Conservation (phyloP, 345 rosid species). For the Erodium maritimum region DNA sequence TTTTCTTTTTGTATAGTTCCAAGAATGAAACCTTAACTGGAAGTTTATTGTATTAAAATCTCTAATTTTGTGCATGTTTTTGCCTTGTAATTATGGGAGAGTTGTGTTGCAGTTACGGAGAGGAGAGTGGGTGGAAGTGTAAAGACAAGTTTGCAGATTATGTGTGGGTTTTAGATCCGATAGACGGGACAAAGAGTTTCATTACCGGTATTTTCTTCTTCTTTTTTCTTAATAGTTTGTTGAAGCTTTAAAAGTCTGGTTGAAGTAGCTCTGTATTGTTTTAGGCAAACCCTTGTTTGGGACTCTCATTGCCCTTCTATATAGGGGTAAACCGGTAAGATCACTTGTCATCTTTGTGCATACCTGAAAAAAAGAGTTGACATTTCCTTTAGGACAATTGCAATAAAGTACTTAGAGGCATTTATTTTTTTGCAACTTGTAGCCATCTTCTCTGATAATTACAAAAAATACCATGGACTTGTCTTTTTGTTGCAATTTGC, state of each 20-base stretch:
- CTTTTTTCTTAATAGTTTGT: too few relatives aligned
- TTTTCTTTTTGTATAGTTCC: too few relatives aligned
- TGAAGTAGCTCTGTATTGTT: slow-evolving; percentile 10
- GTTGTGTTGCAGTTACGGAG: slow-evolving; percentile 61
- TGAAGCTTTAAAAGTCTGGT: slow-evolving; percentile 3
- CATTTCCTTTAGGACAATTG: not conserved
- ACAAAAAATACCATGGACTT: too few relatives aligned
- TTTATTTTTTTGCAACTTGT: too few relatives aligned
- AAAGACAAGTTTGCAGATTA: slow-evolving; percentile 62
- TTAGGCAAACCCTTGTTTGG: slow-evolving; percentile 93
- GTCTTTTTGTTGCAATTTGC: too few relatives aligned
- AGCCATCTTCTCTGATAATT: too few relatives aligned
- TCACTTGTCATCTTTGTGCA: too few relatives aligned
- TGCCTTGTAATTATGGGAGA: slow-evolving; percentile 9
- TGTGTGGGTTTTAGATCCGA: slow-evolving; percentile 98
- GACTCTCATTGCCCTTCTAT: slow-evolving; percentile 68
- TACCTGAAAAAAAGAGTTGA: too few relatives aligned
- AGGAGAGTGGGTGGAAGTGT: slow-evolving; percentile 96
- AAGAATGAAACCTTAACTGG: too few relatives aligned
- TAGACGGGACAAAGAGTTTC: slow-evolving; percentile 93
- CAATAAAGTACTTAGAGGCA: too few relatives aligned
- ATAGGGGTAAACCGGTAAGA: slow-evolving; percentile 80
- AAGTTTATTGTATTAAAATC: too few relatives aligned
- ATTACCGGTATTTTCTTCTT: slow-evolving; percentile 47
- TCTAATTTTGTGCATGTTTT: not conserved